Evolutionary conservation across 345 rosid species (phyloP), one percentile per base, ranked within the genome.

Genomic region (Syzygium aqueum): DNA sequence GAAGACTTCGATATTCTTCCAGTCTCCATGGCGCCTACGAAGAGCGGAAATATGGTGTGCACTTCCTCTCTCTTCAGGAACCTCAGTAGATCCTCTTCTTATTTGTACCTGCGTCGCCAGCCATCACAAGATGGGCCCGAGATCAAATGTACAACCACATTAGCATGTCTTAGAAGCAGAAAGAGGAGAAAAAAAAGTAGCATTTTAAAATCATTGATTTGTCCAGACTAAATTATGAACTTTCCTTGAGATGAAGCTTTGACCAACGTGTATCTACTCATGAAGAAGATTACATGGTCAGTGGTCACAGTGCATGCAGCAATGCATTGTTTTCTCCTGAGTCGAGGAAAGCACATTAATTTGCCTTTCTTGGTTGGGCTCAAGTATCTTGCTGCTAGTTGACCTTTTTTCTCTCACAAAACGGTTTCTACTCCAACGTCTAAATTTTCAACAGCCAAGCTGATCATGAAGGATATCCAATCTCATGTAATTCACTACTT

Each of bases 11-110:
- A 86, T n/a, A 94, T 94, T 88, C 85, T 91, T 56, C 94, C 91
- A 3, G 91, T 90, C 85, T 94, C 94, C 5, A 88, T 15, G 53
- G 93, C 95, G 43, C 93, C 94, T 88, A 91, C 93, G 54, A 94
- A 91, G n/a, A 93, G 92, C 27, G 94, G 93, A 87, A 93, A 90
- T 84, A 93, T 87, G n/a, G 92, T 90, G 52, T 77, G 87, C 4
- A 92, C 90, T 86, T 94, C 94, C n/a, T 86, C 93, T 5, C 85
- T 90, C 84, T 78, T 89, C 37, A 91, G 84, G 87, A 94, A 94
- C 84, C 91, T 90, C 51, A 91, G 46, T 30, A 94, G 89, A 57
- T 93, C 94, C 80, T 93, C 93, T 88, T 92, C 94, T 59, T 93
- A 94, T 56, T 90, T 92, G 25, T 88, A 88, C 87, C 95, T 94